A percentile compares a stretch with the other conserved stretches of the same genome.
Conservation (phyloP, 306 rosid species). For the Astragalus membranaceus region DNA sequence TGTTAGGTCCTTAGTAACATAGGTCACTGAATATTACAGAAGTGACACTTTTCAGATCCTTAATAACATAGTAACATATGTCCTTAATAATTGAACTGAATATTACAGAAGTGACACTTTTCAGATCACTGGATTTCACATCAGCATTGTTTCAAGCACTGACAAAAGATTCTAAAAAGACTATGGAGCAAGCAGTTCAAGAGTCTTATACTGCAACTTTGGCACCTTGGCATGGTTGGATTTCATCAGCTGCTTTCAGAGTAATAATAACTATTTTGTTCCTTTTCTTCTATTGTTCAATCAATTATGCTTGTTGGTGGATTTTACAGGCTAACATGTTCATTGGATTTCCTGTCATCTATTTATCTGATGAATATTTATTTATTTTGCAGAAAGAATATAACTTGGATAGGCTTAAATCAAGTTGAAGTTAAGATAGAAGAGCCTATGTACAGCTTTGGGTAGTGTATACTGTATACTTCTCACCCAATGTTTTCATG, state of each 20-base stretch:
- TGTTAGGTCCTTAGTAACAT: not conserved
- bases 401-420: slow-evolving; percentile 57
- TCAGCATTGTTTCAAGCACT: slow-evolving; percentile 44
- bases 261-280: too few relatives aligned
- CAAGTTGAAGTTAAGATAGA: slow-evolving; percentile 34
- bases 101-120: not conserved
- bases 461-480: too few relatives aligned
- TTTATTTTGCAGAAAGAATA: slow-evolving; percentile 46
- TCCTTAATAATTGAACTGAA: too few relatives aligned
- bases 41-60: too few relatives aligned
- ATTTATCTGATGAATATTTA: not conserved
- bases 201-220: slow-evolving; percentile 64
- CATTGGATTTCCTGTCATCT: not conserved
- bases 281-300: too few relatives aligned
- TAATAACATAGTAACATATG: too few relatives aligned
- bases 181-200: slow-evolving; percentile 67
- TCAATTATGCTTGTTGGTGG: slow-evolving; percentile 41
- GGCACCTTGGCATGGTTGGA: slow-evolving; percentile 95
- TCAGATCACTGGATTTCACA: slow-evolving; percentile 74
- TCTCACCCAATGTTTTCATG: too few relatives aligned
- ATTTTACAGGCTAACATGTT: too few relatives aligned
- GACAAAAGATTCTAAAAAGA: slow-evolving; percentile 43
- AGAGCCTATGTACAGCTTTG: slow-evolving; percentile 9
- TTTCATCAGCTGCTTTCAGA: too few relatives aligned
- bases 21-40: too few relatives aligned